Base-by-base conservation (phyloP, 768 basidiomycete genomes). In the Solioccasus polychromus region DNA sequence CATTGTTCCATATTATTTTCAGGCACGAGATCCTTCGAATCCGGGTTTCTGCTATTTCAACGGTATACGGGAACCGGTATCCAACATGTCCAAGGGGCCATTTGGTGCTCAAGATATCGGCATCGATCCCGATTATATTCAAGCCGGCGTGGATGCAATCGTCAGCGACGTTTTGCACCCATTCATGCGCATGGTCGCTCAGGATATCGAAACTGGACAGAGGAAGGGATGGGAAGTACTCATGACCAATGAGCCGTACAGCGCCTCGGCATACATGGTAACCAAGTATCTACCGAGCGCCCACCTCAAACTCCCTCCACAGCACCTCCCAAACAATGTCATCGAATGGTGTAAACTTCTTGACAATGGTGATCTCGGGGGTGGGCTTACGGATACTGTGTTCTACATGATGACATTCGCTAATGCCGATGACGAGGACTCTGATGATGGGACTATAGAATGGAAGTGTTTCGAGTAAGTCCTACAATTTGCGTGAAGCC, bases 381-480 rank as follows among this genome's bases (percentile, higher is more conserved):
- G 11, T 26, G 11, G 26, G 26, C 7, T 11, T 11, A 6, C 11
- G 26, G 71, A 72, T 50, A 49, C 58, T 1, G 61, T 73, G 15
- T 50, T 72, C 18, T 61, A 50, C 5, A 43, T 53, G 5, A 23
- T 71, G 18, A 57, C 55, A 5, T 70, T 69, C 24, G 57, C 50
- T 22, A 24, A 35, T 1, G 32, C 41, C 0, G 39, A 32, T 4
- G 12, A 22, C 3, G 41, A 2, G 3, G 7, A 46, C 29, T 55
- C 28, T 4, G 53, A 48, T 5, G 46, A 52, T 1, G 56, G n/a
- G n/a, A n/a, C n/a, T n/a, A n/a, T 61, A 6, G 53, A 60, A 4
- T 61, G 60, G 60, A 55, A 53, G 25, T 69, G 62, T 32, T 60
- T 68, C 35, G 54, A 61, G 64, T 69, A 35, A 42, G 68, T 55